Base-by-base conservation (phyloP, 306 rosid species). In the Lablab purpureus region DNA sequence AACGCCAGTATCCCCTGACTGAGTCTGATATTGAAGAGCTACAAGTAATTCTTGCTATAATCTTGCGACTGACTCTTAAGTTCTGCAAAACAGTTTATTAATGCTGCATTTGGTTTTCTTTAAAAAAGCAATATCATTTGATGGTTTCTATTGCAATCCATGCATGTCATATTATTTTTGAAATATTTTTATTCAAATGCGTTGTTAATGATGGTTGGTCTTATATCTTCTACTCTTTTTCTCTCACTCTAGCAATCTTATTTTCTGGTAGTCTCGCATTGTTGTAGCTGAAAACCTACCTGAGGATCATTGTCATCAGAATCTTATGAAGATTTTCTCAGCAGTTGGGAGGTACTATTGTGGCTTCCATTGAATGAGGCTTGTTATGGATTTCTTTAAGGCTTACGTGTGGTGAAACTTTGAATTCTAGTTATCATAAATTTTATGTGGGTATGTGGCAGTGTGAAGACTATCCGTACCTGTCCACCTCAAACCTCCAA, bases 261-360 rank as follows among this genome's bases (percentile, higher is more conserved):
- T 59, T 67, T 75, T 43, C 51, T 70, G 34, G 59, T 81, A 95
- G 99, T 90, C 96, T 60, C 98, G 99, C 81, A 88, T 95, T 78
- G 89, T 92, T 81, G 88, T 95, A 40, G 99, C 99, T 55, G 99
- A 92, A 87, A 95, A 95, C 83, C 87, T 95, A 88, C 99, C 99
- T 2, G 99, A 95, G 83, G 99, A 95, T 81, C 99, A 95, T 83
- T 92, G 98, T 91, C 99, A 95, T 88, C 99, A 92, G 84, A 95
- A 93, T 88, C 97, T 93, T 74, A 89, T 93, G 98, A 95, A 93
- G 88, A 80, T 95, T 77, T 95, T 95, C 75, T 92, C 98, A 71
- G 75, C 90, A 40, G 97, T 90, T 84, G 99, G 99, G 86, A 92
- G 99, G 99, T 95, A 92, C 72, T 63, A 37, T 34, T 52, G 68